These are phyloP conservation scores for Danielozyma ontarioensis DNA, from an alignment of 805 yeast genomes.

Conservation along the genomic window DNA sequence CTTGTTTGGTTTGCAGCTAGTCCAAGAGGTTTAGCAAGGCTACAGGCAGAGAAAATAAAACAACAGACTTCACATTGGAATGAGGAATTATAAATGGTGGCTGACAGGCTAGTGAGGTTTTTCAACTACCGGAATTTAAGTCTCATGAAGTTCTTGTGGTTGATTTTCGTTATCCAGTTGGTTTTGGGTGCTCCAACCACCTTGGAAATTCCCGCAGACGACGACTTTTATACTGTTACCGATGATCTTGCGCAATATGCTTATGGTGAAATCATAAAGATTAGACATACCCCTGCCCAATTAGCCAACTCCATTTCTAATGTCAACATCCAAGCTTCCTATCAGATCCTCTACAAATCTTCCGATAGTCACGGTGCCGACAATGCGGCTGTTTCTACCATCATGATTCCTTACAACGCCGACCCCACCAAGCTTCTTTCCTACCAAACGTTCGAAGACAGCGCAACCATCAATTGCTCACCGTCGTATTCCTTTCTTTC, in stretches of 20 bases:
- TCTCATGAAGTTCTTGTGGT: neutral
- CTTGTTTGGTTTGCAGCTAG: too few species aligned
- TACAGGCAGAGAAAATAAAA: too few species aligned
- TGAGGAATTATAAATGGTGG: too few species aligned
- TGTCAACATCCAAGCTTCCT: neutral
- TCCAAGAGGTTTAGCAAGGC: too few species aligned
- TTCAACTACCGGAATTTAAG: too few species aligned
- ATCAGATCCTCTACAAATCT: conserved; percentile 10
- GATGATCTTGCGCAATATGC: neutral
- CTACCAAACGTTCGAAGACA: conserved; percentile 26
- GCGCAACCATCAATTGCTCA: conserved; percentile 21
- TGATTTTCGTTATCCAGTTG: neutral
- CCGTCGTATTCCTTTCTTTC: conserved; percentile 20
- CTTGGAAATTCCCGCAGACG: neutral
- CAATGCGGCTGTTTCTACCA: conserved; percentile 19
- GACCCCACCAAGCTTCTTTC: conserved; percentile 20
- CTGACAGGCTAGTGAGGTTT: too few species aligned
- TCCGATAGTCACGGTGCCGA: conserved; percentile 21
- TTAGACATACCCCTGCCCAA: neutral
- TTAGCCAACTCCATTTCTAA: neutral
- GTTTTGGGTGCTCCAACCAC: neutral
- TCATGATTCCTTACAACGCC: conserved; percentile 25
- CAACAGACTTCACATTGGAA: too few species aligned
- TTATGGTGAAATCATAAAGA: neutral
- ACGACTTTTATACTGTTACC: neutral